Base-by-base conservation (phyloP, 345 rosid genomes). In the Sapria himalayana region DNA sequence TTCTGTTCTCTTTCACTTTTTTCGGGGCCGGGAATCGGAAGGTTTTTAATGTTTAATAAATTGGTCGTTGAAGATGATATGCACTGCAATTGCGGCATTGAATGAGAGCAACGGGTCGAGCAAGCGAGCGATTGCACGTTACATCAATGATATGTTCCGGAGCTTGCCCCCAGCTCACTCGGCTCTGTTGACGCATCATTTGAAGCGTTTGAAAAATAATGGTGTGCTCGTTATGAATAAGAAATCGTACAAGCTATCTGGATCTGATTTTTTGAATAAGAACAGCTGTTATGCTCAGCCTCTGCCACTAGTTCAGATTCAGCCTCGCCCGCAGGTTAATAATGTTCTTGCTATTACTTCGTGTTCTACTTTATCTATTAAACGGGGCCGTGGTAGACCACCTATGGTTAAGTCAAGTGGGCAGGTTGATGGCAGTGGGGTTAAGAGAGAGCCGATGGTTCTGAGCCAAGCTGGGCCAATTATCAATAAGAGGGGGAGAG, bases 101-200 rank as follows among this genome's bases (percentile, higher is more conserved):
- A 78, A 72, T 25, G 85, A 78, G 46, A 58, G 47, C 3, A 66
- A 73, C 7, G 97, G 94, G 32, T 86, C 94, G 20, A 86, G 85
- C 57, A 81, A 62, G 69, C 20, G 59, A 41, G 77, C 89, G n/a
- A 86, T 86, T 37, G 54, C 80, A 5, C 74, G 69, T 63, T 69
- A 61, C 57, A 74, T 81, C 19, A 71, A 72, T 61, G 40, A 48
- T 49, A 54, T 27, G 4, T 50, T 57, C 60, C 3, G 62, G 4
- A 62, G 52, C 49, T 49, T 86, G n/a, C 78, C 85, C 2, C 29
- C 67, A 24, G 41, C 57, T 38, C 80, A 86, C 66, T 9, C 50
- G 5, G 52, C 53, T 50, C 18, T 72, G 82, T 21, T 86, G 69
- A 60, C 70, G 53, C 62, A 68, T 27, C 65, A 72, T 59, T 63